Percentiles rank a stretch among this genome's conserved stretches.
Evolutionary conservation across 768 basidiomycete genomes (phyloP).

Genomic region (Mycena rosella): DNA sequence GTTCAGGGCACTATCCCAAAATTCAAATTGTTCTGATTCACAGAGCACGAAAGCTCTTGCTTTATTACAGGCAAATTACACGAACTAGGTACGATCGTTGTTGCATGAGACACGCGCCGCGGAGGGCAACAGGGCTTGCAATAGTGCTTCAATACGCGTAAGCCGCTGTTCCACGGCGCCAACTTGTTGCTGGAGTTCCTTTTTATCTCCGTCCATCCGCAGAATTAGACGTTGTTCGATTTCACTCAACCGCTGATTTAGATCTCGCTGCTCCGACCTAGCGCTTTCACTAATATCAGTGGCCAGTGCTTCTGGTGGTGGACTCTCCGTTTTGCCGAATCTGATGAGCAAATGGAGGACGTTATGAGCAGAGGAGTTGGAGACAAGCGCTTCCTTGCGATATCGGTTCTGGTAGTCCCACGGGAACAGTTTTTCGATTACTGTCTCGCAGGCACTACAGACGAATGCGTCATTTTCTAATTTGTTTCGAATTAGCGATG

Average conservation of each 20-base stretch:
- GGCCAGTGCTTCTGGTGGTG: no score
- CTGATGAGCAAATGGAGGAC: slow-evolving; percentile 13
- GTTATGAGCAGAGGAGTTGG: not conserved
- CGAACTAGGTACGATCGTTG: no score
- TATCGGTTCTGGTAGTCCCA: slow-evolving; percentile 11
- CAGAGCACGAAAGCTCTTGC: no score
- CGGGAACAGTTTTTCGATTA: not conserved
- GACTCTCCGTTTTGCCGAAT: slow-evolving; percentile 1
- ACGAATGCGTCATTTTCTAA: slow-evolving; percentile 18
- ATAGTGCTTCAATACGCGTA: slow-evolving; percentile 11
- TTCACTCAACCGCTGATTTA: not conserved
- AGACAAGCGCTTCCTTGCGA: not conserved
- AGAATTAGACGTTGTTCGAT: not conserved
- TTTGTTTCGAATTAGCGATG: not conserved
- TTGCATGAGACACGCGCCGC: no score
- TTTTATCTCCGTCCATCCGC: not conserved
- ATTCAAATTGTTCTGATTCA: no score
- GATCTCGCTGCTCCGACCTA: not conserved
- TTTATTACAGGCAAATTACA: no score
- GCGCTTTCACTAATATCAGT: not conserved
- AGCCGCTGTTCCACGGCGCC: slow-evolving; percentile 12
- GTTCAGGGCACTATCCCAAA: no score
- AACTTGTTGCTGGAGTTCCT: not conserved
- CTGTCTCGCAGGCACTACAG: slow-evolving; percentile 4
- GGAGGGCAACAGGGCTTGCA: slow-evolving; percentile 1